phyloP scores from a whole-genome alignment of 306 rosid species.

The Quercus glauca region DNA sequence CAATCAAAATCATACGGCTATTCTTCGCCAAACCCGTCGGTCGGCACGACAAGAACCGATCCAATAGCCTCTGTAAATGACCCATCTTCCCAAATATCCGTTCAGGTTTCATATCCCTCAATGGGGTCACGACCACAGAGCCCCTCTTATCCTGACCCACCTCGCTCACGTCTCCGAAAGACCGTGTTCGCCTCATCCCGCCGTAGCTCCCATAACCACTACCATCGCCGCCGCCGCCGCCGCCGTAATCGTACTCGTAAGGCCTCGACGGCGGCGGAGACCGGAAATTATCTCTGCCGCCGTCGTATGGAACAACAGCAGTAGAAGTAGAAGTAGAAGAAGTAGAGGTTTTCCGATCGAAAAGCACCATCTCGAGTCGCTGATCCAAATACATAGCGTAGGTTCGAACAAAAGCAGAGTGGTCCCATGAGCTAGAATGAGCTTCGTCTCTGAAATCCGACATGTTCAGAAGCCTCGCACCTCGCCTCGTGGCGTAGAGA shows the following conservation, averaged over 20 bases:
- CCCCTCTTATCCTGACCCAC: slow-evolving; percentile 38
- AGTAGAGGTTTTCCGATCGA: slow-evolving; percentile 44
- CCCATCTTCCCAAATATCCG: slow-evolving; percentile 82
- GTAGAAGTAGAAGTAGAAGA: not conserved
- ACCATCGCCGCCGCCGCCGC: slow-evolving; percentile 36
- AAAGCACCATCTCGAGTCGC: slow-evolving; percentile 72
- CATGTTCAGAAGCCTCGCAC: slow-evolving; percentile 83
- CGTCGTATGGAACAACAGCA: not conserved
- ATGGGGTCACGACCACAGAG: slow-evolving; percentile 60
- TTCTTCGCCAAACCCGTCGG: slow-evolving; percentile 94
- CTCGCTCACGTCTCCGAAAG: slow-evolving; percentile 82
- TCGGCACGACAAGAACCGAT: slow-evolving; percentile 80
- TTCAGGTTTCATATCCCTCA: slow-evolving; percentile 89
- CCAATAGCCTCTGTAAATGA: slow-evolving; percentile 87
- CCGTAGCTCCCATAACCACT: slow-evolving; percentile 49
- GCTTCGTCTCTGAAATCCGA: slow-evolving; percentile 94
- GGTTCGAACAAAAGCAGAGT: slow-evolving; percentile 84
- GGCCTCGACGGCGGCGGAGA: slow-evolving; percentile 69
- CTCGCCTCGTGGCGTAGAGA: slow-evolving; percentile 81
- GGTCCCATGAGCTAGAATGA: slow-evolving; percentile 97
- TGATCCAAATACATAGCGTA: slow-evolving; percentile 90
- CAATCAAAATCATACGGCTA: slow-evolving; percentile 74
- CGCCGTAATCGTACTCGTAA: slow-evolving; percentile 64
- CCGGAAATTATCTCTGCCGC: slow-evolving; percentile 59
- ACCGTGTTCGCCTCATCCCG: slow-evolving; percentile 73